phyloP scores from a whole-genome alignment of 176 grass and related monocot genomes.

The Raddia distichophylla region DNA sequence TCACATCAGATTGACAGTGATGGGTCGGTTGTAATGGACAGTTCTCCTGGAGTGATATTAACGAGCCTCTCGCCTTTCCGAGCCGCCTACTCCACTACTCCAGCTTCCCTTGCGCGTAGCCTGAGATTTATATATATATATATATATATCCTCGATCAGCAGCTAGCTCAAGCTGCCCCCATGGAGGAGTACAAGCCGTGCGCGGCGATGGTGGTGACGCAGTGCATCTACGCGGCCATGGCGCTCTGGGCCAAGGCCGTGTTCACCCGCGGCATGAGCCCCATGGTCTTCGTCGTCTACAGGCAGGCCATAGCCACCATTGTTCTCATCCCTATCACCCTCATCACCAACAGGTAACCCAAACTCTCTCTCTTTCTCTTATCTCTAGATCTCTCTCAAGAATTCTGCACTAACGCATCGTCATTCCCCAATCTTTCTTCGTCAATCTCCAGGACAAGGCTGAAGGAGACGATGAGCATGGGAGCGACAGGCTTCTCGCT shows the following conservation, averaged over 20 bases:
- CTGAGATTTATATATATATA: background rate
- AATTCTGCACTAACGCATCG: background rate
- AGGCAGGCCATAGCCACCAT: constrained; percentile 59
- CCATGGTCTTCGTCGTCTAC: constrained; percentile 86
- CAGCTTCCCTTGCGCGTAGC: background rate
- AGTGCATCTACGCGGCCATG: constrained; percentile 74
- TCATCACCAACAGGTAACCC: constrained; percentile 44
- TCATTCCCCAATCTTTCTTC: background rate
- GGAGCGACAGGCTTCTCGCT: constrained; percentile 58
- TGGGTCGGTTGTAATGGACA: no score
- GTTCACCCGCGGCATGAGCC: constrained; percentile 67
- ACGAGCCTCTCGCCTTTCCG: no score
- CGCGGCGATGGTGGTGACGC: constrained; percentile 70
- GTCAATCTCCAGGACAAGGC: constrained; percentile 41
- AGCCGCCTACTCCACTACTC: background rate
- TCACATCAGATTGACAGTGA: no score
- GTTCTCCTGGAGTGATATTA: no score
- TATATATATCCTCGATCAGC: background rate
- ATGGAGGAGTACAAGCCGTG: constrained; percentile 68
- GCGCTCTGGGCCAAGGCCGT: constrained; percentile 58
- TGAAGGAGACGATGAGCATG: constrained; percentile 36
- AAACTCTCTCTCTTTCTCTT: no score
- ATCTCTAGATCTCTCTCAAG: no score
- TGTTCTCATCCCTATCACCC: constrained; percentile 45
- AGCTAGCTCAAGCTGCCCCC: background rate